Conservation (phyloP, 2,329 filamentous ascomycete genomes). For the Calonectria montana region DNA sequence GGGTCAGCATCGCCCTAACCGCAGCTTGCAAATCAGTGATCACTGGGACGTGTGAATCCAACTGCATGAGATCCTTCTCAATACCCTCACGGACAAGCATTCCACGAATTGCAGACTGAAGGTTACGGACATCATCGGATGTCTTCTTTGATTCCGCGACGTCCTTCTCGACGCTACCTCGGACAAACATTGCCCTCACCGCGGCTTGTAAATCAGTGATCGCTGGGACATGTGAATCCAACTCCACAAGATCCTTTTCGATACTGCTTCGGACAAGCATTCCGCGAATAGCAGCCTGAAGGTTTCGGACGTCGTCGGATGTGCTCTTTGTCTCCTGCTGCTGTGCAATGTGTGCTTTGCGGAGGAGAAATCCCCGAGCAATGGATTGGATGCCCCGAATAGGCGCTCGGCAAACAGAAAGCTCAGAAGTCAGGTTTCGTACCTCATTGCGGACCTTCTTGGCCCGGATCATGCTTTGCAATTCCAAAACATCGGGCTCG, state of each 20-base stretch:
- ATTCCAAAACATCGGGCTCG: conserved; percentile 77
- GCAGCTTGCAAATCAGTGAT: conserved; percentile 73
- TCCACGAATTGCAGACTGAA: conserved; percentile 77
- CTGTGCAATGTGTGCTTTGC: conserved; percentile 67
- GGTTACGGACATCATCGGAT: conserved; percentile 62
- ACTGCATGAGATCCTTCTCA: conserved; percentile 62
- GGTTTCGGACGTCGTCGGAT: conserved; percentile 63
- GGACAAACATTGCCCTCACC: conserved; percentile 65
- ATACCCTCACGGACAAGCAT: conserved; percentile 70
- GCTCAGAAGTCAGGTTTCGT: conserved; percentile 65
- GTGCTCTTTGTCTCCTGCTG: conserved; percentile 65
- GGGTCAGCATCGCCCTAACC: conserved; percentile 70
- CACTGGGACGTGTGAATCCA: conserved; percentile 62
- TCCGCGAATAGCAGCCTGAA: conserved; percentile 77
- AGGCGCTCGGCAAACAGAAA: conserved; percentile 71
- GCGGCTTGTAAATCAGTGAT: conserved; percentile 73
- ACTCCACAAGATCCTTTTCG: conserved; percentile 62
- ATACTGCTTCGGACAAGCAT: conserved; percentile 70
- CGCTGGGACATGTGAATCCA: conserved; percentile 62
- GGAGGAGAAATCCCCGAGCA: conserved; percentile 74
- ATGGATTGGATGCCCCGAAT: conserved; percentile 74
- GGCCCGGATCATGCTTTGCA: conserved; percentile 85
- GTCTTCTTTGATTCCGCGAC: conserved; percentile 61
- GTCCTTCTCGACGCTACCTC: neutral
- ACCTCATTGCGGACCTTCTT: conserved; percentile 72